Evolutionary conservation across 805 yeast species (phyloP), one percentile per base, ranked within the genome.

Genomic region (Jamesozyma lodderae): DNA sequence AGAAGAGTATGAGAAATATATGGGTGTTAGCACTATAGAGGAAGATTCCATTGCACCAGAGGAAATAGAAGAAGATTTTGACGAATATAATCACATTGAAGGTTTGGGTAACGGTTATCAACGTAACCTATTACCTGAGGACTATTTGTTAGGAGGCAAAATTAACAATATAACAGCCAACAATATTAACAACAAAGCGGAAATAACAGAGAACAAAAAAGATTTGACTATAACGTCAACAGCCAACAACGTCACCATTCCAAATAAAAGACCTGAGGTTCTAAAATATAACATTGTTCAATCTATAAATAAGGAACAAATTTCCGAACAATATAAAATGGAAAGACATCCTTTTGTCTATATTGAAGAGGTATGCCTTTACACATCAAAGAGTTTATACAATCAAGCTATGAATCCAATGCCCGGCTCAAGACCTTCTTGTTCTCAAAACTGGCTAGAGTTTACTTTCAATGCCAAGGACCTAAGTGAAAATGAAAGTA

Each of bases 41-140:
- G 15, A 17, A 7, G 25, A 38, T 13, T 24, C 23, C 3, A 14
- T 22, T 19, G 19, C 23, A 4, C n/a, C 16, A 3, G 34, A 25
- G 14, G 36, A 27, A n/a, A 25, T 23, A 8, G 45, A 38, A n/a
- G 36, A 34, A 20, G 52, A 48, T 18, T 55, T 55, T 31, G 50
- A 45, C 31, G 55, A 53, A 36, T 55, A 49, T 33, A 51, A 55
- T 28, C 57, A 56, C 38, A 42, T 55, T 17, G 62, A 58, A 41
- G 60, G 60, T 2, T 33, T 55, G 15, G 61, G 61, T 15, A 58
- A 56, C 38, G 63, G 63, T 4, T 57, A 58, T 33, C 52, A 57
- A 17, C 47, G 59, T 20, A 46, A 54, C 9, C 28, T 57, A 7
- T 40, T 57, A 35, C 40, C 57, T 2, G 55, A 57, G 9, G 62